Conservation (phyloP, 192 early-diverging fungal species). For the Lobosporangium transversale region DNA sequence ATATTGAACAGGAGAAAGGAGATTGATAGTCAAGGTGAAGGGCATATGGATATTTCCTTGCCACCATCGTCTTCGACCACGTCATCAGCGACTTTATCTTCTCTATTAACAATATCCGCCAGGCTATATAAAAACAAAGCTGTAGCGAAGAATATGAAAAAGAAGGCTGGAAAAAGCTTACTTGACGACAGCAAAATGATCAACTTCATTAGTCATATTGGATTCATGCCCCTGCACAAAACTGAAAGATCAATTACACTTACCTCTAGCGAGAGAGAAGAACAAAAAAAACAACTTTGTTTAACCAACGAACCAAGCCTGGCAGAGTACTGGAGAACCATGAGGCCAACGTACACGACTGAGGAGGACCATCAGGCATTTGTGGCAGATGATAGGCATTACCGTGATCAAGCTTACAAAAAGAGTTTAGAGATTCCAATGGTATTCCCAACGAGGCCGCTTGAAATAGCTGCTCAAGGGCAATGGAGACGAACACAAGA, state of each 20-base stretch:
- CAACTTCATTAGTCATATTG: constrained; percentile 14
- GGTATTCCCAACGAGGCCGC: background rate
- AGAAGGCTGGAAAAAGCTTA: background rate
- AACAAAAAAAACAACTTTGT: background rate
- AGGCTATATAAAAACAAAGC: background rate
- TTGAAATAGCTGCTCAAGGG: background rate
- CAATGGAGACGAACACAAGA: background rate
- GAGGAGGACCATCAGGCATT: background rate
- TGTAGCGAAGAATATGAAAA: background rate
- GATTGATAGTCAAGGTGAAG: constrained; percentile 9
- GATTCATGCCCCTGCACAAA: constrained; percentile 12
- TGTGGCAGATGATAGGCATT: constrained; percentile 1
- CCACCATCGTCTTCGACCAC: background rate
- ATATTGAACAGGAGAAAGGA: constrained; percentile 51
- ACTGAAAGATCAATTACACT: background rate
- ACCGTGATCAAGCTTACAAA: background rate
- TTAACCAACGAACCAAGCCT: background rate
- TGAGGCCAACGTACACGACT: background rate
- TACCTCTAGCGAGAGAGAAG: background rate
- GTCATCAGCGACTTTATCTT: background rate
- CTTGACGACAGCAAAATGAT: constrained; percentile 27
- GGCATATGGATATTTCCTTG: background rate
- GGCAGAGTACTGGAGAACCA: background rate
- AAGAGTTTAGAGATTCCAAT: background rate
- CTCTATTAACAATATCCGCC: background rate